phyloP scores from a whole-genome alignment of 2,329 filamentous ascomycete species.

The Cladosporium sp. region DNA sequence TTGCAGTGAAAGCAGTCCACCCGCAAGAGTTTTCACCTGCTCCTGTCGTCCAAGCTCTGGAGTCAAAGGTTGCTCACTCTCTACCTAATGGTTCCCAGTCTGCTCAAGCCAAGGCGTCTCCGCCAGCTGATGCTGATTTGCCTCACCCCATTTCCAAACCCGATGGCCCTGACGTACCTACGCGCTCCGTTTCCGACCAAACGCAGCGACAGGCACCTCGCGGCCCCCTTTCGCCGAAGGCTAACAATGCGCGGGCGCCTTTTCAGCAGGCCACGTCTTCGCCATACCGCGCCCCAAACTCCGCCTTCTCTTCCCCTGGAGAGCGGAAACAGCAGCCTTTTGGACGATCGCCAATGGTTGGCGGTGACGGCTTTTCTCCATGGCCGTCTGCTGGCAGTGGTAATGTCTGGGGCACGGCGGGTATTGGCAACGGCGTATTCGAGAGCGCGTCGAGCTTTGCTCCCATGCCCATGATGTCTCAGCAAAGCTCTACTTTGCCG shows the following conservation, averaged over 20 bases:
- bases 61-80: background rate
- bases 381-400: slow-evolving; percentile 40
- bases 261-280: slow-evolving; percentile 19
- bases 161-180: background rate
- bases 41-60: background rate
- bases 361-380: slow-evolving; percentile 21
- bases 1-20: slow-evolving; percentile 10
- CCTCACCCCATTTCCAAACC: background rate
- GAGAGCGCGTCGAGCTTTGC: slow-evolving; percentile 34
- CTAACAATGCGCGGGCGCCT: slow-evolving; percentile 16
- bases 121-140: background rate
- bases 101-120: background rate
- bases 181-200: slow-evolving; percentile 6
- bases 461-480: slow-evolving; percentile 21
- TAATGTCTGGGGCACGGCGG: slow-evolving; percentile 70
- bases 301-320: slow-evolving; percentile 37
- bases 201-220: slow-evolving; percentile 13
- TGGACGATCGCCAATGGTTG: slow-evolving; percentile 24
- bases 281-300: slow-evolving; percentile 29
- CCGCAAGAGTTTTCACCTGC: background rate
- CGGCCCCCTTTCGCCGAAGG: slow-evolving; percentile 19
- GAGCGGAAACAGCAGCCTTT: slow-evolving; percentile 30
- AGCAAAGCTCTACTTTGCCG: slow-evolving; percentile 19
- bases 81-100: background rate
- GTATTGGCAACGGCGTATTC: slow-evolving; percentile 73